Evolutionary conservation across 768 basidiomycete species (phyloP), one percentile per base, ranked within the genome.

Genomic region (Gloeophyllum trabeum): DNA sequence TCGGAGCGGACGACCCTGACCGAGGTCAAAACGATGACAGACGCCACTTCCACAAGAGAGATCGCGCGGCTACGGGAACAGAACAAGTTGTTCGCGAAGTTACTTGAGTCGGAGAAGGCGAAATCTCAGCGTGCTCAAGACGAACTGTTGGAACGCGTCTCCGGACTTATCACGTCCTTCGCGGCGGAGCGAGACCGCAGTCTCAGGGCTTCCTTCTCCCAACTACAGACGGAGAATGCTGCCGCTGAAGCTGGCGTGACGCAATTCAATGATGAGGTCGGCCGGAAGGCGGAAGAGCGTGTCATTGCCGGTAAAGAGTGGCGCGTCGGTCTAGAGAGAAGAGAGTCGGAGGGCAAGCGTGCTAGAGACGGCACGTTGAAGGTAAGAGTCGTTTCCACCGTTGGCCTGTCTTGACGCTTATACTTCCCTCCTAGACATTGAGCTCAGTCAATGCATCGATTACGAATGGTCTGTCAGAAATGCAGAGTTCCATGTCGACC

Each of bases 131-230:
- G 69, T 39, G 75, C 83, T 1, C 82, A 78, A 45, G 76, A 79
- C 32, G 81, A 85, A 30, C 58, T 94, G 10, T 59, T 92, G n/a
- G 71, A 81, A 32, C 80, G 79, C 28, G 69, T 94, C 39, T 82
- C 85, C 1, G 66, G 66, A 3, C 66, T 92, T 48, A 62, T 96
- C 2, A 76, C 73, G 7, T 79, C 74, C 21, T 93, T 83, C 57
- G 70, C 79, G 23, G 61, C 71, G 34, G 71, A 79, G 37, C 75
- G 85, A 22, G 82, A 92, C 54, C 64, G 68, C 13, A 75, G 74
- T 16, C 61, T 91, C 41, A 68, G 71, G 30, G 73, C 76, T 21
- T 71, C 76, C 1, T 66, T 87, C 40, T 62, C 62, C 1, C 55
- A 61, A 32, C 61, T 86, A 20, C 67, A 72, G 26, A 63, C 64